phyloP scores from a whole-genome alignment of 169 alveolate species.

The Plasmodium inui region DNA sequence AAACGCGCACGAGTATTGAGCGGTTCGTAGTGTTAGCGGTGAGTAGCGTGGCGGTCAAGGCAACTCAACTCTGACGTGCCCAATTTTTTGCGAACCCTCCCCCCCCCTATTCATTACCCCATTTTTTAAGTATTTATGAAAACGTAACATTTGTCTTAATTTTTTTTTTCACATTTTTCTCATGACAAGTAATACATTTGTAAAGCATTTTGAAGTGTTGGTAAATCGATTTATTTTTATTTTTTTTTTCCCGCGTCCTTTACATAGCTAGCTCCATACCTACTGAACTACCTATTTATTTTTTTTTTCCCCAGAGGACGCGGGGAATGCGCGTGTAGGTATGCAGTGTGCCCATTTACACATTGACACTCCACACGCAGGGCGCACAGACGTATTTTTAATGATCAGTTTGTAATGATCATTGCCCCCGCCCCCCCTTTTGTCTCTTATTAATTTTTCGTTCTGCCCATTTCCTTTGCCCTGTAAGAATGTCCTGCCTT shows the following conservation, averaged over 20 bases:
- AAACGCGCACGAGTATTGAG: constrained; percentile 35
- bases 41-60: not conserved
- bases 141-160: not conserved
- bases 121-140: constrained; percentile 4
- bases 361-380: not conserved
- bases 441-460: not conserved
- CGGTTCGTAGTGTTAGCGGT: not conserved
- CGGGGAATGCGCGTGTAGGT: not conserved
- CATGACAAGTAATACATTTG: not conserved
- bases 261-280: not conserved
- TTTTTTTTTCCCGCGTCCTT: not conserved
- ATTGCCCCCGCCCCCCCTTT: not conserved
- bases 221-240: not conserved
- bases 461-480: not conserved
- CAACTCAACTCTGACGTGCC: not conserved
- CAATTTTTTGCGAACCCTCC: not conserved
- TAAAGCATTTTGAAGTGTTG: constrained; percentile 3
- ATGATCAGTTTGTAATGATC: not conserved
- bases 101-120: not conserved
- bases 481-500: not conserved
- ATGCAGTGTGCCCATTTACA: not conserved
- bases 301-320: not conserved
- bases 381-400: not conserved
- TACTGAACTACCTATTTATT: not conserved
- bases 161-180: not conserved